Evolutionary conservation across 371 early-diverging fungal genomes (phyloP), one percentile per base, ranked within the genome.

Genomic region (Smittium culicis): DNA sequence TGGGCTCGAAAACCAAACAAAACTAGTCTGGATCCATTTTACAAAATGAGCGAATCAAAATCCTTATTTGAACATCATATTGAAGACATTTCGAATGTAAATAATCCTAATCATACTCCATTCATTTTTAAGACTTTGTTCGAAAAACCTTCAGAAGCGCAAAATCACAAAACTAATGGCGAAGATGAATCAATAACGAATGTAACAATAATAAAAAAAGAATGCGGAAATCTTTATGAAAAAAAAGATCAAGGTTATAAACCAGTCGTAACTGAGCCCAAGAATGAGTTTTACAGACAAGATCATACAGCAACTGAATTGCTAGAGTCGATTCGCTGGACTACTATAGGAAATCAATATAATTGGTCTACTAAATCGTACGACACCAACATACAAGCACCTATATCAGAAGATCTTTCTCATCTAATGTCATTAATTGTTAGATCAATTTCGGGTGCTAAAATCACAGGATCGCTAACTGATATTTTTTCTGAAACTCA

Each of bases 341-440:
- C 87, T 35, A 92, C 91, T 5, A 74, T 95, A 28, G 95, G 95
- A 8, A 84, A 85, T 73, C 91, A 93, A 74, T 96, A 94, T 77
- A 86, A 94, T 74, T 96, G 97, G 97, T 79, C 86, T 0, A 84
- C 83, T 17, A 91, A 92, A 68, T 81, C 80, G 8, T 93, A 72
- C 32, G 74, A 74, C 31, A 35, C 65, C 25, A 72, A 71, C 33
- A 68, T 66, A 62, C 11, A 59, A 11, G 14, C n/a, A 11, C 59
- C 59, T 59, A 34, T 62, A 11, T 8, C 28, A 16, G 20, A n/a
- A 16, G 69, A 71, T 14, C 45, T 76, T 14, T 66, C 69, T 55
- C 32, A 56, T 16, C 45, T 76, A 55, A 73, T 76, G 77, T 62
- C 35, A n/a, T 45, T 70, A 1, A 65, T 82, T 24, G 72, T 72